These are phyloP conservation scores for Physcia stellaris DNA, from an alignment of 495 filamentous ascomycete species.

Conservation along the genomic window DNA sequence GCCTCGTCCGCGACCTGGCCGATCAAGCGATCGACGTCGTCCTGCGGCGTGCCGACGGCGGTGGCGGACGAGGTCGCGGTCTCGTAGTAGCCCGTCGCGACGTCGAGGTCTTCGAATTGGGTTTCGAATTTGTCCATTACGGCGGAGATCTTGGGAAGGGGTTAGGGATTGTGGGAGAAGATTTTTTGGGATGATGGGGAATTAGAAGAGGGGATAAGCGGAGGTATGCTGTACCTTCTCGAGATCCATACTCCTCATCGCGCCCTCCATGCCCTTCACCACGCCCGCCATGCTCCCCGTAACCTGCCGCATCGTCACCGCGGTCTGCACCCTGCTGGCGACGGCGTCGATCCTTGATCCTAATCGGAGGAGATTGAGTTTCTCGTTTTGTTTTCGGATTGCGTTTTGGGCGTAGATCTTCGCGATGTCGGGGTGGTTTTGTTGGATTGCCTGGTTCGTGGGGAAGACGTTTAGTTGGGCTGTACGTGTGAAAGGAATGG, in stretches of 20 bases:
- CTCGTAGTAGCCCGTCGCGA: slow-evolving; percentile 70
- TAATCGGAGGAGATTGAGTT: slow-evolving; percentile 46
- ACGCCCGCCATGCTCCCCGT: slow-evolving; percentile 51
- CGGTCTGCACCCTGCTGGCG: slow-evolving; percentile 46
- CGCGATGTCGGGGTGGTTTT: slow-evolving; percentile 60
- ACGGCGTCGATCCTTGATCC: slow-evolving; percentile 50
- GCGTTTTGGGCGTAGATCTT: slow-evolving; percentile 78
- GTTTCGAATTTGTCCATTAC: slow-evolving; percentile 68
- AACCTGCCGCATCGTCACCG: slow-evolving; percentile 52
- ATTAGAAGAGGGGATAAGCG: background rate
- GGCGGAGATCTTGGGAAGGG: slow-evolving; percentile 32
- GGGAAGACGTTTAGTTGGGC: background rate
- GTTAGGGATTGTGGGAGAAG: background rate
- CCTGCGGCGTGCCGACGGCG: slow-evolving; percentile 63
- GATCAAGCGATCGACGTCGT: slow-evolving; percentile 70
- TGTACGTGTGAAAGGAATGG: background rate
- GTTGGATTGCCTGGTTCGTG: slow-evolving; percentile 35
- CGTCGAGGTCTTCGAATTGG: slow-evolving; percentile 76
- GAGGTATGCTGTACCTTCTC: slow-evolving; percentile 14
- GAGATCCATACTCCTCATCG: slow-evolving; percentile 36
- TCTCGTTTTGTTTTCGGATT: slow-evolving; percentile 62
- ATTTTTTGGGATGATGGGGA: background rate
- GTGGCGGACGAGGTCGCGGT: slow-evolving; percentile 66
- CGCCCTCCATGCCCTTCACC: slow-evolving; percentile 49
- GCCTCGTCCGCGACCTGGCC: slow-evolving; percentile 72